These are phyloP conservation scores for Alternaria arborescens DNA, from an alignment of 2,329 filamentous ascomycete species.

Conservation along the genomic window DNA sequence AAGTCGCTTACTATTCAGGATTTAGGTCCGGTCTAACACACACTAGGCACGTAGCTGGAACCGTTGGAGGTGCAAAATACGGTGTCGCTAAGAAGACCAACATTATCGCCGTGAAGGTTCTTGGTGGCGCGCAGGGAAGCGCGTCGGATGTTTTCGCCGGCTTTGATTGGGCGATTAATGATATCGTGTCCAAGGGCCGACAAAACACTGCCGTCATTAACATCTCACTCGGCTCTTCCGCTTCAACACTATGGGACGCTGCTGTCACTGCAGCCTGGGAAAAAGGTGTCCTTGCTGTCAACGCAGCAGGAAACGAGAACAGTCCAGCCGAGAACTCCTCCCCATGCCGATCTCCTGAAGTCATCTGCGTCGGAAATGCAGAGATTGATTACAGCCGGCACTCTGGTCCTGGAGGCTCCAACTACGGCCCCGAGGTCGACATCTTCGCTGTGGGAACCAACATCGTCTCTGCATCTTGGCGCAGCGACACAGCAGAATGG, in stretches of 20 bases:
- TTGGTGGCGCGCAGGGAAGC: no score
- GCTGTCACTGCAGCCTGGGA: constrained; percentile 45
- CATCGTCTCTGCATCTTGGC: constrained; percentile 57
- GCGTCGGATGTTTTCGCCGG: constrained; percentile 41
- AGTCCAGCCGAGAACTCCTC: constrained; percentile 34
- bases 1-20: not conserved
- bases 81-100: constrained; percentile 48
- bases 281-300: constrained; percentile 46
- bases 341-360: constrained; percentile 47
- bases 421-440: constrained; percentile 51
- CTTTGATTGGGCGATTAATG: constrained; percentile 47
- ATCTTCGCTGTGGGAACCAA: constrained; percentile 51
- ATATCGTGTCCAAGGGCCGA: constrained; percentile 42
- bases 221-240: constrained; percentile 48
- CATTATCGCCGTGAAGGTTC: constrained; percentile 48
- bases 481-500: constrained; percentile 52
- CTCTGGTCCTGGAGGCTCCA: constrained; percentile 32
- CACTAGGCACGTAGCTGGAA: constrained; percentile 42
- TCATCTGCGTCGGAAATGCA: constrained; percentile 48
- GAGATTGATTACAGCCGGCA: constrained; percentile 34
- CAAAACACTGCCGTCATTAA: constrained; percentile 47
- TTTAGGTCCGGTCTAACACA: not conserved
- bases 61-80: constrained; percentile 38
- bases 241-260: constrained; percentile 41
- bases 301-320: constrained; percentile 49